These are phyloP conservation scores for Steccherinum ochraceum DNA, from an alignment of 768 basidiomycete genomes.

Conservation along the genomic window DNA sequence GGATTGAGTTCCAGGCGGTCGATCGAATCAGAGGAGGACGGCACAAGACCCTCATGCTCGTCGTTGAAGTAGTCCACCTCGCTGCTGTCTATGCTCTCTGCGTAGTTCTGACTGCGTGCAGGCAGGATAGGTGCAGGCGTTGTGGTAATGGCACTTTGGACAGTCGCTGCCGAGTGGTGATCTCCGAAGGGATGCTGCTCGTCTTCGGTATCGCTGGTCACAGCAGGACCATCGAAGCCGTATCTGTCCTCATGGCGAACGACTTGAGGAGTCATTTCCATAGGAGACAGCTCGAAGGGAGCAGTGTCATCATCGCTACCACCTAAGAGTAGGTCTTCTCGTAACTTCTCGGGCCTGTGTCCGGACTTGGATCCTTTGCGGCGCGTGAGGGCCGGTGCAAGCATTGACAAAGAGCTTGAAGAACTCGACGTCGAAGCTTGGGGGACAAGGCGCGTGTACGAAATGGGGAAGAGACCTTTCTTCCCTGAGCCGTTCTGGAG, in stretches of 20 bases:
- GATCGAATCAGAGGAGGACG: constrained; percentile 9
- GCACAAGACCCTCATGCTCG: constrained; percentile 7
- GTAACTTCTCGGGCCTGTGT: background rate
- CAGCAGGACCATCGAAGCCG: constrained; percentile 9
- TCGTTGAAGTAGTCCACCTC: constrained; percentile 16
- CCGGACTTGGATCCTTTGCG: background rate
- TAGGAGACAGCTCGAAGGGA: constrained; percentile 1
- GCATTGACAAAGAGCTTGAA: background rate
- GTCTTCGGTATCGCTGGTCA: constrained; percentile 27
- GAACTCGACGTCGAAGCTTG: background rate
- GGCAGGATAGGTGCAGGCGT: background rate
- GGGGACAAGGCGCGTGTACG: constrained; percentile 39
- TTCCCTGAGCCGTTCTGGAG: constrained; percentile 44
- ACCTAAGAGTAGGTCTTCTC: background rate
- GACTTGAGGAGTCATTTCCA: background rate
- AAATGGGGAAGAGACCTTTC: constrained; percentile 71
- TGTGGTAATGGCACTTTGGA: constrained; percentile 32
- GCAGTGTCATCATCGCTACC: constrained; percentile 1
- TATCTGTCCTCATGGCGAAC: background rate
- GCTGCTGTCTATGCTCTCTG: constrained; percentile 38
- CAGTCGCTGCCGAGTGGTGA: constrained; percentile 33
- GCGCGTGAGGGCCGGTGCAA: background rate
- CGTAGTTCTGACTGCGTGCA: constrained; percentile 31
- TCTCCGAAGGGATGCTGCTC: constrained; percentile 45
- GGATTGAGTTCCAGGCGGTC: constrained; percentile 1